phyloP scores from a whole-genome alignment of 2,329 filamentous ascomycete species.

The Pseudogymnoascus sp. region DNA sequence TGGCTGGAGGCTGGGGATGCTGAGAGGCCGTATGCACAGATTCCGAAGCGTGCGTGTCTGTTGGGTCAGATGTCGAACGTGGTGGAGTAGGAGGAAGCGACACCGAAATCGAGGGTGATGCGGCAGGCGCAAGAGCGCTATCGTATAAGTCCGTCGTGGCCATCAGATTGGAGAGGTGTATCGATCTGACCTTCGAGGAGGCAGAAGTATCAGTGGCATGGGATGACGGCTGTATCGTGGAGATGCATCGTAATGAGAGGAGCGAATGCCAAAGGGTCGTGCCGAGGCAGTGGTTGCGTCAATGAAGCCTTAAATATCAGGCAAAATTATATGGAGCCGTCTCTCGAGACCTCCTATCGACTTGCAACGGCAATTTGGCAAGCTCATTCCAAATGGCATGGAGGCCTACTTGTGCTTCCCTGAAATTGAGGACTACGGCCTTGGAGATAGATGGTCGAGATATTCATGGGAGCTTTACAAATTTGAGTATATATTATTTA shows the following conservation, averaged over 20 bases:
- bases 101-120: not conserved
- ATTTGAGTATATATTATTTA: not conserved
- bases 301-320: not conserved
- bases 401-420: not conserved
- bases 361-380: not conserved
- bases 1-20: not conserved
- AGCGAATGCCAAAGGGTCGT: not conserved
- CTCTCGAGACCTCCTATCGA: not conserved
- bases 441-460: not conserved
- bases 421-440: not conserved
- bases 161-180: conserved; percentile 1
- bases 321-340: not conserved
- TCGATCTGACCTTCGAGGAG: not conserved
- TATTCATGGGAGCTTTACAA: not conserved
- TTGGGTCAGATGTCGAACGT: conserved; percentile 1
- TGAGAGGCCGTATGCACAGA: not conserved
- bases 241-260: conserved; percentile 1
- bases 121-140: conserved; percentile 8
- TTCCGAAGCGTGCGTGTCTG: conserved; percentile 1
- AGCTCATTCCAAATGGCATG: not conserved
- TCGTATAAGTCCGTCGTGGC: not conserved
- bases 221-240: not conserved
- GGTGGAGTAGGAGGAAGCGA: conserved; percentile 10
- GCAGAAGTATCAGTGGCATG: not conserved
- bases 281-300: not conserved